Evolutionary conservation across 306 rosid genomes (phyloP).

Genomic region (Potentilla sterilis): DNA sequence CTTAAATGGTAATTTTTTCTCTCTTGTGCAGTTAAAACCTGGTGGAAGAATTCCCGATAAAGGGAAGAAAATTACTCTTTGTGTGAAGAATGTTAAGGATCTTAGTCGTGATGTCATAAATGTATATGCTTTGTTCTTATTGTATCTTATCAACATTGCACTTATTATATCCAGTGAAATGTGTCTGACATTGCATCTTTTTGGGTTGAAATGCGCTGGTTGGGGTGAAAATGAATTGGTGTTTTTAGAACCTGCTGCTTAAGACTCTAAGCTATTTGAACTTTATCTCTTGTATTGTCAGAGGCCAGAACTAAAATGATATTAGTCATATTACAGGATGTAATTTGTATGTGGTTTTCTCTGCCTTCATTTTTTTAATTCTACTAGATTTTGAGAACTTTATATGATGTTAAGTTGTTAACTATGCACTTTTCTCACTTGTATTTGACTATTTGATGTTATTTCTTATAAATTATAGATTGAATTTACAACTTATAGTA

Average conservation of each 20-base stretch:
- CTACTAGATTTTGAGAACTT: no score
- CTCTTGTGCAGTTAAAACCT: constrained; percentile 73
- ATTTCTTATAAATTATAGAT: no score
- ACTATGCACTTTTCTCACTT: no score
- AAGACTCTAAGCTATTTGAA: no score
- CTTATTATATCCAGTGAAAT: not conserved
- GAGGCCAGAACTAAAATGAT: not conserved
- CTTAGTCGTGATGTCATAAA: constrained; percentile 92
- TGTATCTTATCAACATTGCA: not conserved
- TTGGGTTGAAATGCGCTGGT: not conserved
- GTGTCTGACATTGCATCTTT: not conserved
- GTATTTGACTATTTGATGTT: no score
- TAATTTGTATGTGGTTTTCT: not conserved
- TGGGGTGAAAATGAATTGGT: not conserved
- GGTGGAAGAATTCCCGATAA: constrained; percentile 88
- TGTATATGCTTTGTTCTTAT: constrained; percentile 40
- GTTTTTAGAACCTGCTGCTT: not conserved
- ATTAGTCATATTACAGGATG: not conserved
- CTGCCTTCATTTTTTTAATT: not conserved
- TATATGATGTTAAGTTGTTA: no score
- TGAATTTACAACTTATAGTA: no score
- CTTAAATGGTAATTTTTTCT: constrained; percentile 21
- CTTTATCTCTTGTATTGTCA: no score
- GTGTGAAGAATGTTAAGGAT: constrained; percentile 59
- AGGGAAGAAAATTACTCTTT: constrained; percentile 69